Evolutionary conservation across 192 early-diverging fungal genomes (phyloP), one percentile per base, ranked within the genome.

Genomic region (Pecoramyces ruminantium): DNA sequence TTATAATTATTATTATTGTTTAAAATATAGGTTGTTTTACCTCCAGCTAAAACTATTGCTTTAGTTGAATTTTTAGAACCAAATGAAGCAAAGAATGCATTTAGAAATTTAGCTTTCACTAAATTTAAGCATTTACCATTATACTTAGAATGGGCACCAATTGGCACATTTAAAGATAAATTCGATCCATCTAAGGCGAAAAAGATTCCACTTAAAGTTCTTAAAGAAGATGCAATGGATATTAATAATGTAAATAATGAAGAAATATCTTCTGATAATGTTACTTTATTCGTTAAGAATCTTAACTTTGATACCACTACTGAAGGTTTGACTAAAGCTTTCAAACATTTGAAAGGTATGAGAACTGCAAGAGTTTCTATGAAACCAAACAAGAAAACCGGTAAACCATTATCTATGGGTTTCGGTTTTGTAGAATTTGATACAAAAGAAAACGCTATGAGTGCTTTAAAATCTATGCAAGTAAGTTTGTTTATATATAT

Each of bases 341-440:
- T 97, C 82, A 83, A 85, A 11, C 89, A 83, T 29, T 85, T 94
- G n/a, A 88, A 90, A n/a, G 95, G 95, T 11, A 88, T 96, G 82
- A 87, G 93, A 38, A 92, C 92, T 28, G 92, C 92, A n/a, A 87
- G 91, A 67, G 92, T 99, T 58, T 91, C 93, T 28, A 92, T 90
- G 80, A 97, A 97, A 83, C 90, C 90, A 78, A 95, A 97, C 82
- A 86, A 93, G 77, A 97, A 97, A 89, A 91, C 91, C 25, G 92
- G 90, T 17, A 87, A 87, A 77, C 89, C 88, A n/a, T 84, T 95
- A 81, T 95, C 93, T 51, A 97, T 97, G 95, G 97, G 97, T 40
- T 99, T 97, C 87, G 97, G 97, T 78, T 99, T 99, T 86, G 89
- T 96, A 78, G 96, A 99, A 88, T 99, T 96, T 87, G 87, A 87